Base-by-base conservation (phyloP, 805 yeast genomes). In the Candida ovalis region DNA sequence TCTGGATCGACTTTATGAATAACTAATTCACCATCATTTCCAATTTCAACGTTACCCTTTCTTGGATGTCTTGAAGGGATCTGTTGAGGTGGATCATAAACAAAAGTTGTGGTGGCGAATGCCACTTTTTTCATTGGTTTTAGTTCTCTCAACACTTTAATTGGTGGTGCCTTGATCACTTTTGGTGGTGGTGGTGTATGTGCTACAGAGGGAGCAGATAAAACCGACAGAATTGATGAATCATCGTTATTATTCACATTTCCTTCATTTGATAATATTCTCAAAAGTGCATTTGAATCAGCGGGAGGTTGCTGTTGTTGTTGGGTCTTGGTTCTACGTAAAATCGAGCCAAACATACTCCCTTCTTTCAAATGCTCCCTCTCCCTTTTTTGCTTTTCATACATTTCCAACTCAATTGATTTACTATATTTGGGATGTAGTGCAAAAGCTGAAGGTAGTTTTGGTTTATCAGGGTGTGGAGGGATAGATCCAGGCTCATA, bases 41-140 rank as follows among this genome's bases (percentile, higher is more conserved):
- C 56, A 30, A 68, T 53, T 44, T 70, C 73, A 21, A 84, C 90
- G 60, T 88, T 85, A 7, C 97, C 97, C 56, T 77, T 75, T 54
- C 84, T 74, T 6, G 97, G 97, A 50, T 75, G 77, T 60, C 96
- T 71, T 1, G 96, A 86, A 2, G 97, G 97, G 51, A 91, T 86
- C 62, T 90, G 96, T 61, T 91, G 97, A 1, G 96, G 96, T 2
- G 97, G 97, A 64, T 91, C 97, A 52, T 73, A 74, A 0, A 74
- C 75, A 51, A 89, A 77, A 45, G 84, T 80, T 44, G 86, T 86
- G 4, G 88, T 74, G 0, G 94, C 89, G 66, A 91, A 91, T 0
- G 81, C 76, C 4, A 89, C 96, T 51, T 91, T 72, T 53, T 78
- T 75, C 62, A 87, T 69, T 15, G 62, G 72, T 58, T 52, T 61